phyloP scores from a whole-genome alignment of 768 basidiomycete species.

The Phaeolepiota aurea region DNA sequence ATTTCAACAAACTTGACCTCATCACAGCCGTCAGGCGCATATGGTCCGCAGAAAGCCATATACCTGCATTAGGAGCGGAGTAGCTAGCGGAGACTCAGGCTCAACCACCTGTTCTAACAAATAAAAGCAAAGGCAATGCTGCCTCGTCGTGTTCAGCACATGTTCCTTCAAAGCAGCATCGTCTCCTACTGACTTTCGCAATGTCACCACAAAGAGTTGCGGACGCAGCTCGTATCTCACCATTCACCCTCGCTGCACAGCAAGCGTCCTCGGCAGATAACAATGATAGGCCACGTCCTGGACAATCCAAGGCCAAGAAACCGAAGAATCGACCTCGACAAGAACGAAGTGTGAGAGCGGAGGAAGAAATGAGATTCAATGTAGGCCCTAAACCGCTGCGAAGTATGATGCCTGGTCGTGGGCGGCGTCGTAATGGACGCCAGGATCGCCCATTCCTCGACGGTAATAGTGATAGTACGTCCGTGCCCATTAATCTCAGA shows the following conservation, averaged over 20 bases:
- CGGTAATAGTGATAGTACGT: constrained; percentile 15
- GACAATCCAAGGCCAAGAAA: constrained; percentile 35
- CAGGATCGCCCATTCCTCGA: constrained; percentile 18
- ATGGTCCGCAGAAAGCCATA: too few relatives aligned
- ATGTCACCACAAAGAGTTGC: constrained; percentile 37
- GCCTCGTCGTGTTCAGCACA: constrained; percentile 28
- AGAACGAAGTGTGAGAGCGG: constrained; percentile 31
- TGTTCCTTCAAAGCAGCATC: constrained; percentile 22
- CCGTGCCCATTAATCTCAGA: background rate
- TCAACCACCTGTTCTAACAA: constrained; percentile 11
- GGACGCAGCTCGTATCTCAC: constrained; percentile 44
- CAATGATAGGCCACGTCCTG: constrained; percentile 30
- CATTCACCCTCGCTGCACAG: constrained; percentile 40
- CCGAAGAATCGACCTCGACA: constrained; percentile 20
- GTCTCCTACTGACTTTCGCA: constrained; percentile 27
- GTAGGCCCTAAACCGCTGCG: constrained; percentile 25
- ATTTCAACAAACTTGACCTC: too few relatives aligned
- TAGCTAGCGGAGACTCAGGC: constrained; percentile 2
- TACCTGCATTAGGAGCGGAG: background rate
- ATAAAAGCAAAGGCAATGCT: constrained; percentile 31
- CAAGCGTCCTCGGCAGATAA: constrained; percentile 27
- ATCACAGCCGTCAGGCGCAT: too few relatives aligned
- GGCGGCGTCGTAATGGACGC: constrained; percentile 15
- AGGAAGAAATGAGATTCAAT: constrained; percentile 40
- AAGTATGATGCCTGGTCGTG: constrained; percentile 14